Conservation (phyloP, 1,284 basidiomycete species). For the Lignosus rhinocerotis region DNA sequence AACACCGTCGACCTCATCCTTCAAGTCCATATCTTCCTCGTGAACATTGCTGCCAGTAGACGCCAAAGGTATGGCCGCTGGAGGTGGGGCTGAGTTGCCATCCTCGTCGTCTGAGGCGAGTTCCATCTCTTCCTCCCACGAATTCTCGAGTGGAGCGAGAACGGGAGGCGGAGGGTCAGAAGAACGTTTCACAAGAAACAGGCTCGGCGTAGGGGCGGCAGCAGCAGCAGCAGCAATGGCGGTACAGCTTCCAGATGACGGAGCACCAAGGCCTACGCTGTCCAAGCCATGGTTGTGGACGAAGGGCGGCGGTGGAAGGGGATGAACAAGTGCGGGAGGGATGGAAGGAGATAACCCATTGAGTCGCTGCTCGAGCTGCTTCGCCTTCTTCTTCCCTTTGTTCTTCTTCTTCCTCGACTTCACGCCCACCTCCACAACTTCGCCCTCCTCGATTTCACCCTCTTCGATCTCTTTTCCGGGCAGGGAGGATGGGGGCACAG, state of each 20-base stretch:
- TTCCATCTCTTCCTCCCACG: conserved; percentile 24
- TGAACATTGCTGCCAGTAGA: background rate
- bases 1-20: background rate
- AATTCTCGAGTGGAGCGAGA: background rate
- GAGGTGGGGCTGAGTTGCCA: background rate
- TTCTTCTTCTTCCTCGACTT: conserved; percentile 14
- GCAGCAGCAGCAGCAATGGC: background rate
- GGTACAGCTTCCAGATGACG: background rate
- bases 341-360: background rate
- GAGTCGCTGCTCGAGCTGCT: conserved; percentile 9
- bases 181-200: conserved; percentile 7
- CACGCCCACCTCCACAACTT: conserved; percentile 12
- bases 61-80: background rate
- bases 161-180: background rate
- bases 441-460: conserved; percentile 30
- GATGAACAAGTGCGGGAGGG: background rate
- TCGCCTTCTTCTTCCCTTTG: conserved; percentile 26
- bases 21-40: background rate
- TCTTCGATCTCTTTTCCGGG: conserved; percentile 28
- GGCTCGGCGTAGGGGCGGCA: background rate
- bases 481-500: conserved; percentile 1
- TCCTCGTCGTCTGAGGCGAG: conserved; percentile 22
- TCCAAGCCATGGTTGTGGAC: background rate
- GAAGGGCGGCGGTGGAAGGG: background rate
- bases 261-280: background rate